Base-by-base conservation (phyloP, 1,284 basidiomycete genomes). In the Austroboletus rostrupii region DNA sequence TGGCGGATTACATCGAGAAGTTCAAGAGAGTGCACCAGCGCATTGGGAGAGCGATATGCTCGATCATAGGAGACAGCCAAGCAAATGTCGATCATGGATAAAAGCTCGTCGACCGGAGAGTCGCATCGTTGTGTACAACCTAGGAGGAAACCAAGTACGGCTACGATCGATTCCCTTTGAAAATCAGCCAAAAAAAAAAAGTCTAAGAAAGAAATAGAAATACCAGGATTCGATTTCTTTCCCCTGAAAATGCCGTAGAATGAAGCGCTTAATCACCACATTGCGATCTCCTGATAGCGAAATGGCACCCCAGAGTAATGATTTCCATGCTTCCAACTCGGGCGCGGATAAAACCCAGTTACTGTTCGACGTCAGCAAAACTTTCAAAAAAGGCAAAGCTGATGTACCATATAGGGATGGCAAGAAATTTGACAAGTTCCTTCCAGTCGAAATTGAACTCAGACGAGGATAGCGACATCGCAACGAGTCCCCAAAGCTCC, bases 341-440 rank as follows among this genome's bases (percentile, higher is more conserved):
- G 53, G 45, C 9, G 61, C 53, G 2, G 67, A 69, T 60, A 79
- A 62, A 17, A 46, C 56, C 78, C 78, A 79, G 8, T 57, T 53
- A 36, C 78, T 80, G 47, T 17, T 26, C 23, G 11, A 41, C 12
- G 45, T 57, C 41, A 57, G 44, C 39, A 49, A 48, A 13, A 37
- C 23, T 41, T 38, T 32, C 21, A 12, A n/a, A 35, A 16, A n/a
- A 43, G 20, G 49, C 39, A 36, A 44, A 13, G 10, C 31, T 19
- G 5, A 61, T 66, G 39, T 49, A 81, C 80, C 71, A 64, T 41
- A 79, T 57, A 5, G 80, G 76, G 44, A 77, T 63, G 0, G 60
- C 57, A 13, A 81, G 66, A 49, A 81, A 70, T n/a, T 65, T 62
- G 3, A 74, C 57, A 0, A 75, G 52, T 36, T 72, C 69, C 43